Evolutionary conservation across 257 asterid genomes (phyloP), one percentile per base, ranked within the genome.

Genomic region (Jasminum sambac): DNA sequence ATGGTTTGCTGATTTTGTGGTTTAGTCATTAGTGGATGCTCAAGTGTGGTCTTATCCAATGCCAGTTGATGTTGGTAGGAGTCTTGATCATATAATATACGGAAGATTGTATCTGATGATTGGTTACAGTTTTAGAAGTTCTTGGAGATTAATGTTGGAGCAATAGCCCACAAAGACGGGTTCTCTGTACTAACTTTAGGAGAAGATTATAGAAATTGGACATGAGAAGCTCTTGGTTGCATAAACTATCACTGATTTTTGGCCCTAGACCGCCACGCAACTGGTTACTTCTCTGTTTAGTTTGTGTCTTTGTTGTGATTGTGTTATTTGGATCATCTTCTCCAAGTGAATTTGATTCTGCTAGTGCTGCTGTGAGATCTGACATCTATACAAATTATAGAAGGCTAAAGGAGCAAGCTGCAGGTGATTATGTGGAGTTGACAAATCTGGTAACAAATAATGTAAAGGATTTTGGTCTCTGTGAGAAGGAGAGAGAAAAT

Each of bases 221-320:
- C 85, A 91, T 91, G 99, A 95, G 96, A 95, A 86, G 95, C 85
- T 74, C 83, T 77, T 91, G 92, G 97, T 72, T 75, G 75, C 91
- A 85, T 73, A 95, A 84, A 79, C 73, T 85, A 46, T 69, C 82
- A 42, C 40, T 81, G 70, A 50, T 79, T 73, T 80, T 90, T 34
- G 91, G 96, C 76, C 91, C 86, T 64, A 83, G 96, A 82, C 96
- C 85, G 61, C 92, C 94, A 16, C 79, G 77, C 72, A 91, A 90
- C 81, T 88, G 95, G 93, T 70, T 88, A 79, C 77, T 95, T 26
- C 64, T 91, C 80, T 88, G 88, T 84, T 70, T 88, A 70, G 86
- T 88, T 72, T 78, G 96, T 72, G 72, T 86, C 61, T 55, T 87
- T 52, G 83, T 85, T 42, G 76, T 95, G 77, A 74, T 95, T 64